Base-by-base conservation (phyloP, 2,329 filamentous ascomycete genomes). In the Plectosphaerella sp. region DNA sequence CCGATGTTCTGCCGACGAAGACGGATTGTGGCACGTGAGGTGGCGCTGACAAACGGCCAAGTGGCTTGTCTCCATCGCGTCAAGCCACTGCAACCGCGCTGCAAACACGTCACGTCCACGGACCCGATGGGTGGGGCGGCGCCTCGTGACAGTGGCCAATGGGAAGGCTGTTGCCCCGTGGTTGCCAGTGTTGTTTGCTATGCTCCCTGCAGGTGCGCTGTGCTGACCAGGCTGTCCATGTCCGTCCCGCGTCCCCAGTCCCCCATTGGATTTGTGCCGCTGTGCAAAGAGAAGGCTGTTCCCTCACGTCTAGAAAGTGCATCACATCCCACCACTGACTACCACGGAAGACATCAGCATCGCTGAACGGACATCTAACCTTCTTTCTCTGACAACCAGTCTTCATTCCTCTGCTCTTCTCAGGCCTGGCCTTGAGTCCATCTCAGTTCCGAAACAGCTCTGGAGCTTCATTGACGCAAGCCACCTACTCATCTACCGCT, bases 151-250 rank as follows among this genome's bases (percentile, higher is more conserved):
- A 51, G 25, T 20, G 54, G 54, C 77, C 76, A 80, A 80, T 79
- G 51, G 66, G 22, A 59, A 39, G 4, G 14, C 62, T 64, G 82
- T 86, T 86, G 80, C 79, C 61, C 67, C 59, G 78, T 67, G 63
- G 79, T 82, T 81, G 76, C 72, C 64, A 67, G 58, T 81, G 75
- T 80, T 80, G 74, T 79, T 60, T 56, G 58, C 54, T 53, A 49
- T 56, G 49, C 37, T 50, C 41, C 52, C 28, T 39, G 54, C 47
- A 33, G 46, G 37, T 35, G 47, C 14, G 37, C 22, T 22, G 22
- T 22, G 22, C 22, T 22, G 22, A 22, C 22, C 47, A 52, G 36
- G 45, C 37, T 52, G 46, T 47, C 45, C 43, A 45, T 43, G 8
- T 42, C n/a, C 10, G 14, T 2, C 14, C 16, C 14, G 37, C 37